Percentiles rank a stretch among this genome's conserved stretches.
Conservation (phyloP, 805 yeast genomes). For the Maudiozyma serrabonitensis region DNA sequence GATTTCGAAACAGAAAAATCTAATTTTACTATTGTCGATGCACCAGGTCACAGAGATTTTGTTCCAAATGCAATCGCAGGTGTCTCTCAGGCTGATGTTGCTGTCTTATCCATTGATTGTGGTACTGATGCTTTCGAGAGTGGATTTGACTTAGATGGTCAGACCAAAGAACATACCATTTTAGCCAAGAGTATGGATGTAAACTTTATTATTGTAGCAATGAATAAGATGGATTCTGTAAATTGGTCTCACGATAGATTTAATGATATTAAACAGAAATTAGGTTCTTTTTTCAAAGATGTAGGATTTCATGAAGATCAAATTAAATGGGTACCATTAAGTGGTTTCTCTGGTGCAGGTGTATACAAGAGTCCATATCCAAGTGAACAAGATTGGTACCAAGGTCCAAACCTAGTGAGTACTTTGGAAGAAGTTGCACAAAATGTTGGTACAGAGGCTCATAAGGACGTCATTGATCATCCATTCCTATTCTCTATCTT, state of each 20-base stretch:
- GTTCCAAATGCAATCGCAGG: slow-evolving; percentile 98
- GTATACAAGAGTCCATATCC: slow-evolving; percentile 63
- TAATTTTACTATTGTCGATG: slow-evolving; percentile 93
- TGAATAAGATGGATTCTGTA: slow-evolving; percentile 83
- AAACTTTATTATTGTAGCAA: slow-evolving; percentile 78
- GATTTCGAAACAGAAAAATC: slow-evolving; percentile 91
- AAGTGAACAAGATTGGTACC: slow-evolving; percentile 68
- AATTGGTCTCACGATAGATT: slow-evolving; percentile 89
- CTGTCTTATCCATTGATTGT: slow-evolving; percentile 90
- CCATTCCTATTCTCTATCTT: slow-evolving; percentile 52
- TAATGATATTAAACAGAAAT: slow-evolving; percentile 79
- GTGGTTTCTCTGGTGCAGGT: slow-evolving; percentile 95
- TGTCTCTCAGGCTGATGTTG: slow-evolving; percentile 98
- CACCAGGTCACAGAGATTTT: slow-evolving; percentile 98
- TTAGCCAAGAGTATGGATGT: slow-evolving; percentile 97
- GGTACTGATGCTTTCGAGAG: slow-evolving; percentile 98
- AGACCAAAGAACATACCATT: slow-evolving; percentile 93
- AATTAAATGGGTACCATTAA: slow-evolving; percentile 85
- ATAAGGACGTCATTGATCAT: slow-evolving; percentile 24
- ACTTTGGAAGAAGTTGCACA: slow-evolving; percentile 48
- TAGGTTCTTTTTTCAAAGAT: slow-evolving; percentile 64
- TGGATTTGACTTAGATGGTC: slow-evolving; percentile 97
- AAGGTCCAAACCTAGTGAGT: slow-evolving; percentile 80
- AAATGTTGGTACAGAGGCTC: slow-evolving; percentile 8
- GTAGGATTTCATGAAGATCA: slow-evolving; percentile 80